Evolutionary conservation across 2,329 filamentous ascomycete species (phyloP), one percentile per base, ranked within the genome.

Genomic region (Graphium sp.): DNA sequence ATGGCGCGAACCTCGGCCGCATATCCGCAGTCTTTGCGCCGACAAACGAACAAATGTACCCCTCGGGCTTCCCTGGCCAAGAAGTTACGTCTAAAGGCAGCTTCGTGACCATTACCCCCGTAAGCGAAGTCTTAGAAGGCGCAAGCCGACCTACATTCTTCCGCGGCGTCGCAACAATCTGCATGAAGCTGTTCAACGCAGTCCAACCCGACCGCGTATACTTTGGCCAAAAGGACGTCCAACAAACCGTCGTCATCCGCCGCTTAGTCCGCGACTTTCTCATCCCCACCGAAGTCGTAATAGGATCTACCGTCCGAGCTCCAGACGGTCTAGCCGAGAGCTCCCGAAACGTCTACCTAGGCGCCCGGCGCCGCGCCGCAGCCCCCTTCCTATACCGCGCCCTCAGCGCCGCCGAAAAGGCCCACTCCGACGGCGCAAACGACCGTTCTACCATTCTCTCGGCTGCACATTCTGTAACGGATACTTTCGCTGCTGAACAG

Each of bases 171-270:
- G 85, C 89, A 13, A 98, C 89, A 2, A 78, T 98, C 2, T 94
- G 85, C 56, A 89, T 87, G 69, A 98, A 89, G 49, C 50, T 59
- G 15, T 58, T 59, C 46, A 58, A 56, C 37, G 48, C 56, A 13
- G 52, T 58, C 12, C 55, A 57, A 42, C 74, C 79, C 1, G 74
- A 83, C 34, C 60, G 66, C 5, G 78, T 79, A 13, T 85, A 93
- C 55, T 94, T 98, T 57, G 89, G 89, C 4, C 89, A 95, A 52
- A 98, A 98, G 56, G 89, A 98, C 49, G 73, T 94, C 13, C 89
- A 98, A 58, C 89, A 98, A 55, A 92, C 84, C 0, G 80, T 92
- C 12, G 69, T 98, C 8, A 80, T 98, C 43, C 74, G 71, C 43
- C 72, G 79, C 24, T 74, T 98, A 69, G 79, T 94, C 18, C 65